These are phyloP conservation scores for Penicillium crustosum DNA, from an alignment of 2,329 filamentous ascomycete species.

Conservation along the genomic window DNA sequence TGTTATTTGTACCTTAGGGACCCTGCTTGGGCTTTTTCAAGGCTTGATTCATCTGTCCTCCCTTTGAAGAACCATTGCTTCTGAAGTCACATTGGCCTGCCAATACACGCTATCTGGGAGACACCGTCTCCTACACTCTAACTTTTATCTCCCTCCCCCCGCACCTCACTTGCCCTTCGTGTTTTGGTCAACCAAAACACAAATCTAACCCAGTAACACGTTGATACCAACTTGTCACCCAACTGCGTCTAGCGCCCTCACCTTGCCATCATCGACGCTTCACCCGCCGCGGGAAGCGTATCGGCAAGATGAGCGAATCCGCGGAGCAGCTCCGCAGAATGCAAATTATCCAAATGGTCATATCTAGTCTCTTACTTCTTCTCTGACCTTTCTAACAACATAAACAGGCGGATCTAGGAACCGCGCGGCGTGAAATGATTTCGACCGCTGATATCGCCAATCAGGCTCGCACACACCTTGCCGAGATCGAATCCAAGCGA, in stretches of 20 bases:
- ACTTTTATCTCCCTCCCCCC: background rate
- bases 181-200: background rate
- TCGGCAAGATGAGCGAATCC: background rate
- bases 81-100: background rate
- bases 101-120: background rate
- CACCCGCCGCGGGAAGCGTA: background rate
- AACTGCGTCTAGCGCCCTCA: background rate
- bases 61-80: background rate
- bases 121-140: background rate
- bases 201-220: background rate
- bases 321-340: background rate
- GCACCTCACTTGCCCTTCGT: too few species aligned
- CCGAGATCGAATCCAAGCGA: background rate
- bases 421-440: slow-evolving; percentile 1
- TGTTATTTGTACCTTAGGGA: background rate
- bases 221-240: background rate
- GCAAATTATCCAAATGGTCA: background rate
- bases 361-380: background rate
- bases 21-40: background rate
- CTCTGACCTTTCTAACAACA: background rate
- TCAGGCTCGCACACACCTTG: background rate
- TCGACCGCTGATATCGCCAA: background rate
- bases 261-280: background rate
- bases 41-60: background rate
- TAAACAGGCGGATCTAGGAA: slow-evolving; percentile 4